A percentile compares a stretch with the other conserved stretches of the same genome.
Evolutionary conservation across 495 filamentous ascomycete genomes (phyloP).

Genomic region (Aspergillus carlsbadensis): DNA sequence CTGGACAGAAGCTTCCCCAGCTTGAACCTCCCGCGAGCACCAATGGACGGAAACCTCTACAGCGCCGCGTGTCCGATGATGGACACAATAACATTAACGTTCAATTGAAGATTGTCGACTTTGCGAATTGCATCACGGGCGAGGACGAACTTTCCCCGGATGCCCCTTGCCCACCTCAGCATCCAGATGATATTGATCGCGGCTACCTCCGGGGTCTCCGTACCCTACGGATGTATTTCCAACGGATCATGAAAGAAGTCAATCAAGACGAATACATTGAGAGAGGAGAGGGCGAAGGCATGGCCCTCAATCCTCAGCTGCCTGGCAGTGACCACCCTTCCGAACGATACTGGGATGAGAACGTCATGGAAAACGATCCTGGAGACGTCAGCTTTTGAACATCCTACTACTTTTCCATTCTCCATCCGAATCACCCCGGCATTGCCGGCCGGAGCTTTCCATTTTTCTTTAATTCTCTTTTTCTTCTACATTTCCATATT

Average conservation of each 20-base stretch:
- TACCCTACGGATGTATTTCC: slow-evolving; percentile 79
- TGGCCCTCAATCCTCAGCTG: slow-evolving; percentile 33
- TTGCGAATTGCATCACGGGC: slow-evolving; percentile 93
- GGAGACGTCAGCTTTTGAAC: slow-evolving; percentile 48
- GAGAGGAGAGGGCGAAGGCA: slow-evolving; percentile 48
- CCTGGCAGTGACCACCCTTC: slow-evolving; percentile 29
- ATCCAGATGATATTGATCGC: slow-evolving; percentile 76
- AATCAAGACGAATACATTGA: slow-evolving; percentile 55
- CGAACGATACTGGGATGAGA: slow-evolving; percentile 44
- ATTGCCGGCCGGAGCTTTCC: neutral
- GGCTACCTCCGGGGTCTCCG: slow-evolving; percentile 87
- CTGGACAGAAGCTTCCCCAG: slow-evolving; percentile 18
- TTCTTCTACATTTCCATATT: slow-evolving; percentile 5
- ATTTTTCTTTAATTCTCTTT: slow-evolving; percentile 13
- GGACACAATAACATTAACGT: slow-evolving; percentile 53
- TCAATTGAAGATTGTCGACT: slow-evolving; percentile 95
- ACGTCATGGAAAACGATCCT: slow-evolving; percentile 42
- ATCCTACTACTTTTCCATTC: neutral
- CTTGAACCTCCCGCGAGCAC: slow-evolving; percentile 9
- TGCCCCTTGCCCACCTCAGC: slow-evolving; percentile 75
- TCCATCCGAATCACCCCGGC: neutral
- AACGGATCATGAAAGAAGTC: slow-evolving; percentile 80
- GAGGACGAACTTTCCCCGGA: slow-evolving; percentile 65
- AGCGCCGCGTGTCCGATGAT: slow-evolving; percentile 36
- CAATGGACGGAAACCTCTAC: slow-evolving; percentile 22